Evolutionary conservation across 305 asterid genomes (phyloP).

Genomic region (Stenogyne calaminthoides): DNA sequence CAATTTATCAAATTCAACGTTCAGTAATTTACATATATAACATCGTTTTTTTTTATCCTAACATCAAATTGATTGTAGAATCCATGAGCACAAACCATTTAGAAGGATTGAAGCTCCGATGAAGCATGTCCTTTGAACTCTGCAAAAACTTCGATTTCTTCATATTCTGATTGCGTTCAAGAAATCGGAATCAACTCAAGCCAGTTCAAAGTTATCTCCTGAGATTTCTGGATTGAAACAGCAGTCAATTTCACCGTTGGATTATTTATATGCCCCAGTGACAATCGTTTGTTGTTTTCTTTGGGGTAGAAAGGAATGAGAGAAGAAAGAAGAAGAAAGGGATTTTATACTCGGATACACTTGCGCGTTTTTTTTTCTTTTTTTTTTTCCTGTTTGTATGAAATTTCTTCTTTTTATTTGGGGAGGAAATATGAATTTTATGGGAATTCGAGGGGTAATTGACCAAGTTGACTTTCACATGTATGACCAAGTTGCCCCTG

Average conservation of each 20-base stretch:
- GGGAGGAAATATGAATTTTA: slow-evolving; percentile 13
- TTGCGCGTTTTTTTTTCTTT: slow-evolving; percentile 1
- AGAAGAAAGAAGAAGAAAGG: neutral
- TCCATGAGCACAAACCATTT: slow-evolving; percentile 55
- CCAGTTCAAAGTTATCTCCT: neutral
- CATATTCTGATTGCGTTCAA: slow-evolving; percentile 41
- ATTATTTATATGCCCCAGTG: slow-evolving; percentile 8
- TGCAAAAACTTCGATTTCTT: slow-evolving; percentile 70
- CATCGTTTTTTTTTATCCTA: neutral
- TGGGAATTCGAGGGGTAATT: neutral
- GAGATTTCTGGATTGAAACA: slow-evolving; percentile 5
- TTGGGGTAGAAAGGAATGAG: neutral
- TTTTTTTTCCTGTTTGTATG: neutral
- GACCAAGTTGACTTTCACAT: slow-evolving; percentile 23
- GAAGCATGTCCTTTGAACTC: slow-evolving; percentile 62
- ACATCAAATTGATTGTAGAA: neutral
- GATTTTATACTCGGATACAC: slow-evolving; percentile 11
- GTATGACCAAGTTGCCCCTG: slow-evolving; percentile 24
- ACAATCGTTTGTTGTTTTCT: neutral
- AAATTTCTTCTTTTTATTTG: slow-evolving; percentile 2
- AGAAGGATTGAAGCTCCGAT: slow-evolving; percentile 78
- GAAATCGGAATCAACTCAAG: slow-evolving; percentile 6
- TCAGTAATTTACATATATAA: neutral
- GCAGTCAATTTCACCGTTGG: neutral
- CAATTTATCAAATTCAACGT: slow-evolving; percentile 1